Base-by-base conservation (phyloP, 2,329 filamentous ascomycete genomes). In the Plenodomus biglobosus region DNA sequence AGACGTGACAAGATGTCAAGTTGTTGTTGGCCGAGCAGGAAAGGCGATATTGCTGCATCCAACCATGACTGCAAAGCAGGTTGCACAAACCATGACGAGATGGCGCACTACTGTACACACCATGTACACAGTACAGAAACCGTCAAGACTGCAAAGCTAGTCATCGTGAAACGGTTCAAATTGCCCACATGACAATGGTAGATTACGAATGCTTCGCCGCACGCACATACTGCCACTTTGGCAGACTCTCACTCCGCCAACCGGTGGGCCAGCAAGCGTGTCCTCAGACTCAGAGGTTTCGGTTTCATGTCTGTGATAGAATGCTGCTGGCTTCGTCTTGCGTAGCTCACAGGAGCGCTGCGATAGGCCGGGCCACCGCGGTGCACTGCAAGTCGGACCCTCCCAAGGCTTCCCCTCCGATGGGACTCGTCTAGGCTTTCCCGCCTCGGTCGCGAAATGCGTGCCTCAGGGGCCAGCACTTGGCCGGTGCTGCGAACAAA, bases 261-360 rank as follows among this genome's bases (percentile, higher is more conserved):
- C 48, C 32, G 46, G 55, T 56, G 58, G 58, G 56, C 46, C 56
- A 49, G 42, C 20, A 17, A n/a, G 36, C 39, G 19, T 40, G 34
- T 18, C 32, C 15, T 40, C 35, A 47, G 42, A 48, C 15, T 40
- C 35, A 47, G 42, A 48, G 47, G 34, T 35, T 39, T 49, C 48
- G 39, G 55, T 59, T 59, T 59, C 57, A 57, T 40, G 40, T 51
- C 42, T 48, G 46, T 47, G 46, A 49, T 45, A 36, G 48, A n/a
- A 44, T 53, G 50, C 46, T 40, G 17, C 47, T 38, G 21, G 41
- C 38, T 42, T 51, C 27, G 54, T 55, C 52, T 50, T 50, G 50
- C 48, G 32, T 53, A 49, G 47, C 50, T 51, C 44, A 36, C 48
- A 24, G 44, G 38, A 38, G 32, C 27, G 38, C 11, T 32, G 35